Base-by-base conservation (phyloP, 331 rosid genomes). In the Telfairia occidentalis region DNA sequence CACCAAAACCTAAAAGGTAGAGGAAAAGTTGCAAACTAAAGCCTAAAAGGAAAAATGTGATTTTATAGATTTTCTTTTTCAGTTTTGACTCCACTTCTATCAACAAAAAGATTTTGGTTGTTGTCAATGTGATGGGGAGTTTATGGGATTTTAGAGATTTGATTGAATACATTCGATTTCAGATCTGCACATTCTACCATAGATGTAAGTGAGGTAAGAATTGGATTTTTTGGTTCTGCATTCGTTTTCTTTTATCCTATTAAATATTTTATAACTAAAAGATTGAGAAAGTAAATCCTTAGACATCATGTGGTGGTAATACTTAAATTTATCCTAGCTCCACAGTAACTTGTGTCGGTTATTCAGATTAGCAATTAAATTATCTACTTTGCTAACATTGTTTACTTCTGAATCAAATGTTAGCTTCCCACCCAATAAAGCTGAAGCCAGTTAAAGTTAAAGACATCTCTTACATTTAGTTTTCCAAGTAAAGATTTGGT, bases 361-460 rank as follows among this genome's bases (percentile, higher is more conserved):
- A 10, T 50, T 76, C 26, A 21, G 74, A 77, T 45, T 77, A 66
- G 53, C 52, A 10, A 35, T 13, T 63, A 63, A 13, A 34, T 63
- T 46, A 34, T 9, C 28, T 5, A 32, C 46, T 63, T 18, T 43
- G 7, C 58, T 70, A 9, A 45, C 42, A 9, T 3, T 26, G 58
- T 73, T 12, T 71, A 61, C 75, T 78, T 79, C 61, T 79, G n/a
- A 74, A 52, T 77, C 66, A 72, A 76, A 66, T 54, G 58, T 59
- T 79, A 94, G 98, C 97, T 94, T 75, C 98, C 98, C 75, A 86
- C 97, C 49, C 78, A 55, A 82, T 96, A 88, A 57, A 91, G 84
- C 90, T 94, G 61, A 91, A 89, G 86, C 88, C 96, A 0, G 87
- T 89, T 78, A 87, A 94, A 79, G 97, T 87, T 78, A 89, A 87